phyloP scores from a whole-genome alignment of 2,329 filamentous ascomycete genomes.

The Aspergillus fischeri region DNA sequence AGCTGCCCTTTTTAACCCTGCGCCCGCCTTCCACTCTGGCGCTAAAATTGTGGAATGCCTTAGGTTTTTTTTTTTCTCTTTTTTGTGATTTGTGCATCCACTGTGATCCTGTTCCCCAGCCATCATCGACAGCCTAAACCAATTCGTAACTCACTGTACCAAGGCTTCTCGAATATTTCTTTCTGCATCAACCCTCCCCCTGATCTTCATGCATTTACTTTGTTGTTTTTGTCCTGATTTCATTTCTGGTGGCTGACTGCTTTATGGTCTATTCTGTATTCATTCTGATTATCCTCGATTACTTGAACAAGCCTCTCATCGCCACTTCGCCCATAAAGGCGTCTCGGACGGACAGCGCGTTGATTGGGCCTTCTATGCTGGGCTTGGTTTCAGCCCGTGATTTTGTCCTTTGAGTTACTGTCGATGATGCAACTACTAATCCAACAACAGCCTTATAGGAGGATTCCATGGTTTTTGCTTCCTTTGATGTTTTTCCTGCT shows the following conservation, averaged over 20 bases:
- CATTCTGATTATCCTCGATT: neutral
- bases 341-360: conserved; percentile 3
- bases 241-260: neutral
- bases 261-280: neutral
- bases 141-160: neutral
- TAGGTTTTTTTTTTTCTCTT: neutral
- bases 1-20: conserved; percentile 37
- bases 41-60: conserved; percentile 17
- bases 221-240: neutral
- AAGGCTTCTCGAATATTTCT: neutral
- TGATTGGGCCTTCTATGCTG: conserved; percentile 11
- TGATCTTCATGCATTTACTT: neutral
- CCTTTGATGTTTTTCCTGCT: neutral
- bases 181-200: neutral
- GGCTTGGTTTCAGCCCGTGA: neutral
- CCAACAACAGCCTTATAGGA: neutral
- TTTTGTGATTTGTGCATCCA: neutral
- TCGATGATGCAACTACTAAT: neutral
- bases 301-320: neutral
- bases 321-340: conserved; percentile 16
- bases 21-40: conserved; percentile 12
- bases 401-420: conserved; percentile 5
- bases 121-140: neutral
- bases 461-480: neutral
- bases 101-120: neutral